Percentiles rank a stretch among this genome's conserved stretches.
phyloP scores from a whole-genome alignment of 441 rosid genomes.

The Brassica balearica region DNA sequence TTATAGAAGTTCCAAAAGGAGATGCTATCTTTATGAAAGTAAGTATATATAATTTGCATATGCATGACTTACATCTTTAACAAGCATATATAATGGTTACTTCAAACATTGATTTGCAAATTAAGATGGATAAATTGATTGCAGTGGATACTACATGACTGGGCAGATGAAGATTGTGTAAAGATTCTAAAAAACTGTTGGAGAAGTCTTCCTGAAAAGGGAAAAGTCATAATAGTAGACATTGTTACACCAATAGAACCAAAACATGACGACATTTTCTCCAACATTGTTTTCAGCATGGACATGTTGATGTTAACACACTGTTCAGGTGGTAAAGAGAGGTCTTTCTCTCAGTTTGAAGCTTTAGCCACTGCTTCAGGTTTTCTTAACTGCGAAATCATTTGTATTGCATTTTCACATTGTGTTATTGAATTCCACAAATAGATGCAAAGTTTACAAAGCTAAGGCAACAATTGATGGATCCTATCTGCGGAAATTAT shows the following conservation, averaged over 20 bases:
- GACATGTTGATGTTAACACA: slow-evolving; percentile 36
- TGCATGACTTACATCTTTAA: neutral
- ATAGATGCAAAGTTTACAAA: neutral
- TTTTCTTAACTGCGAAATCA: slow-evolving; percentile 40
- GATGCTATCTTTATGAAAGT: slow-evolving; percentile 48
- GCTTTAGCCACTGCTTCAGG: slow-evolving; percentile 46
- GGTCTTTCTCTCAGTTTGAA: slow-evolving; percentile 43
- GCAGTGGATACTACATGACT: slow-evolving; percentile 50
- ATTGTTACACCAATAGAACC: slow-evolving; percentile 43
- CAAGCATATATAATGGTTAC: neutral
- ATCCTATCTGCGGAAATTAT: neutral
- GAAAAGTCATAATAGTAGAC: slow-evolving; percentile 50
- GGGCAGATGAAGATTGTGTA: slow-evolving; percentile 25
- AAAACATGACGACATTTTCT: slow-evolving; percentile 15
- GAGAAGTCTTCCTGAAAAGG: slow-evolving; percentile 35
- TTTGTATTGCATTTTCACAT: slow-evolving; percentile 39
- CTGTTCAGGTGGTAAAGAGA: slow-evolving; percentile 42
- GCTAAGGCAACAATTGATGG: neutral
- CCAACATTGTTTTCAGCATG: slow-evolving; percentile 37
- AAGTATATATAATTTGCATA: neutral
- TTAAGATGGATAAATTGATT: neutral
- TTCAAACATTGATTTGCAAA: neutral
- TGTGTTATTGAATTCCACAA: slow-evolving; percentile 50
- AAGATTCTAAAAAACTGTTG: slow-evolving; percentile 45
- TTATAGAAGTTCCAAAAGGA: slow-evolving; percentile 4